Percentiles rank a stretch among this genome's conserved stretches.
Evolutionary conservation across 2,329 filamentous ascomycete species (phyloP).

Genomic region (Lachnellula occidentalis): DNA sequence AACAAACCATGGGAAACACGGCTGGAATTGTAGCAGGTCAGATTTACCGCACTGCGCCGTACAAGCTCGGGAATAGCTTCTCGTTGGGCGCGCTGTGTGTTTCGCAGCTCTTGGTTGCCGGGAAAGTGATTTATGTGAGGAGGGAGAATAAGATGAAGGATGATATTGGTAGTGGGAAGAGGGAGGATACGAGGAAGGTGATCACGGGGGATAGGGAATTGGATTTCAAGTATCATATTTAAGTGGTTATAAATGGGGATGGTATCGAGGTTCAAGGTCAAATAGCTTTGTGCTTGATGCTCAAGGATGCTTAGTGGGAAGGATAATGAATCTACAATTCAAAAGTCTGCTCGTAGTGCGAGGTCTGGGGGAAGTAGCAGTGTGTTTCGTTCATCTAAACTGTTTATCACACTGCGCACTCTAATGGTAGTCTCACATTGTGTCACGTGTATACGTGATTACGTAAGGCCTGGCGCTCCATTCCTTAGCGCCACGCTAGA

Average conservation of each 20-base stretch:
- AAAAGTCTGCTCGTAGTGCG: neutral
- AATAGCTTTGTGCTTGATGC: neutral
- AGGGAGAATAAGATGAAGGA: slow-evolving; percentile 36
- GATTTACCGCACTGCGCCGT: slow-evolving; percentile 21
- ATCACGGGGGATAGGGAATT: slow-evolving; percentile 42
- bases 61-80: slow-evolving; percentile 20
- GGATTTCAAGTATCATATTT: slow-evolving; percentile 42
- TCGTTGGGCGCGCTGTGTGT: slow-evolving; percentile 16
- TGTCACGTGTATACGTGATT: no score
- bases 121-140: slow-evolving; percentile 39
- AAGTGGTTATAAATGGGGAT: neutral
- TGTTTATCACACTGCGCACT: neutral
- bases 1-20: slow-evolving; percentile 41
- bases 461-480: no score
- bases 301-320: neutral
- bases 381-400: neutral
- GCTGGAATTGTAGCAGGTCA: slow-evolving; percentile 38
- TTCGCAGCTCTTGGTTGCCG: slow-evolving; percentile 32
- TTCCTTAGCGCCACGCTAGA: no score
- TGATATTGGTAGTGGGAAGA: slow-evolving; percentile 36
- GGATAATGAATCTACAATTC: neutral
- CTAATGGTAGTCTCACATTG: neutral
- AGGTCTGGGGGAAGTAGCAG: neutral
- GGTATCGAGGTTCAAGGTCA: neutral
- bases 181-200: slow-evolving; percentile 39